Evolutionary conservation across 2,329 filamentous ascomycete species (phyloP).

Genomic region (Tolypocladium guangdongense): DNA sequence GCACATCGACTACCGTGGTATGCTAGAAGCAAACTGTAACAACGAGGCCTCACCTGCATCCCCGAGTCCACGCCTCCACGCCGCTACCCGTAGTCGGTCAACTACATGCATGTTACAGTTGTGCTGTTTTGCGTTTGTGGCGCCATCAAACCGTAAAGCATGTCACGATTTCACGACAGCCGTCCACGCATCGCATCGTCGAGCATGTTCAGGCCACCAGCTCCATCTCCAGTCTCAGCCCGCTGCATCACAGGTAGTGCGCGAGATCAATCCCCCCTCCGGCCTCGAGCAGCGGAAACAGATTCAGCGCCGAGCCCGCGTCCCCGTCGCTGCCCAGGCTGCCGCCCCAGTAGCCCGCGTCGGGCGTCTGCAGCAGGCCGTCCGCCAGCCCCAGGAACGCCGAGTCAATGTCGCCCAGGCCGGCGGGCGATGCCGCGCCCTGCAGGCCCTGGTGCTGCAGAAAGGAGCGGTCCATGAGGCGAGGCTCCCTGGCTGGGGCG

Average conservation of each 20-base stretch:
- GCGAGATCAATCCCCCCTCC: constrained; percentile 42
- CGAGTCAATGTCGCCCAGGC: constrained; percentile 24
- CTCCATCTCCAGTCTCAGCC: too few species aligned
- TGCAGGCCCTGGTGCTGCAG: constrained; percentile 7
- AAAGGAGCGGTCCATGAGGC: neutral
- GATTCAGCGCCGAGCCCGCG: constrained; percentile 32
- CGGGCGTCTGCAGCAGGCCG: constrained; percentile 28
- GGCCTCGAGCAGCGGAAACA: constrained; percentile 39
- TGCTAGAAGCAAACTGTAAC: too few species aligned
- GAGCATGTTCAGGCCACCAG: too few species aligned
- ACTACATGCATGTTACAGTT: too few species aligned
- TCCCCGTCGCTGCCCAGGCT: constrained; percentile 28
- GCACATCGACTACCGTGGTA: too few species aligned
- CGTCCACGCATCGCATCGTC: too few species aligned
- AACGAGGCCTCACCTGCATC: too few species aligned
- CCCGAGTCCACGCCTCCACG: too few species aligned
- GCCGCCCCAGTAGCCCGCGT: constrained; percentile 27
- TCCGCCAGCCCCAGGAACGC: constrained; percentile 27
- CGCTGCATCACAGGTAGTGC: constrained; percentile 19
- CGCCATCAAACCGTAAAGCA: neutral
- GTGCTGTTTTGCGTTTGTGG: neutral
- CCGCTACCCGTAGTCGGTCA: too few species aligned
- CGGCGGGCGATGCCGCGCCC: constrained; percentile 14
- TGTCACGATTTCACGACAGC: too few species aligned
- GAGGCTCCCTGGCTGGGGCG: neutral